Evolutionary conservation across 345 rosid genomes (phyloP), one percentile per base, ranked within the genome.

Genomic region (Noccaea caerulescens): DNA sequence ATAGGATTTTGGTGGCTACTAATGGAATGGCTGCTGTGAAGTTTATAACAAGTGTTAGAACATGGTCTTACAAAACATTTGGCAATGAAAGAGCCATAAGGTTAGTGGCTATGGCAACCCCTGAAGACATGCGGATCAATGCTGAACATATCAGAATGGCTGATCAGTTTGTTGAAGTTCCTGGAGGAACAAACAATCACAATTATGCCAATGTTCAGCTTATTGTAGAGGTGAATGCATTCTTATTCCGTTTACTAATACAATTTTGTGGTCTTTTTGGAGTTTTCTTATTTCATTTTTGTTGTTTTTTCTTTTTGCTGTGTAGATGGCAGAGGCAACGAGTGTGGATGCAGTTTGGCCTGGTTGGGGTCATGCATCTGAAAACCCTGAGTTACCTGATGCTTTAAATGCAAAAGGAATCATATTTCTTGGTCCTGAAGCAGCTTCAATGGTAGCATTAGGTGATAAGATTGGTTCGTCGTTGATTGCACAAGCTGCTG

Each of bases 351-450:
- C 98, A 6, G 97, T 93, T 76, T 93, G 98, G 98, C 98, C 98
- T 76, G 98, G 98, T 58, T 93, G 98, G 97, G 98, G 97, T 45
- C 98, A 93, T 83, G 98, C 98, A 38, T 93, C 98, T 7, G 98
- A 91, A 83, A 93, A 85, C 74, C 98, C 97, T 46, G 98, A 91
- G 80, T 82, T 93, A 45, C 97, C 97, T 2, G 97, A 93, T 76
- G 96, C 96, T n/a, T 69, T 93, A 68, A 58, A 36, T 79, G 91
- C 86, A 25, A 93, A 86, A 69, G 98, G 97, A 72, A 84, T 93
- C 13, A 58, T 87, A 75, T 93, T 91, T 84, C 97, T 93, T 62
- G 98, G 98, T 18, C 97, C 97, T 16, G 90, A 92, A 6, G 79
- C 90, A 43, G 20, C 81, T 18, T 93, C 98, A 12, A 93, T 93